These are phyloP conservation scores for Sordaria brevicollis DNA, from an alignment of 495 filamentous ascomycete species.

Conservation along the genomic window DNA sequence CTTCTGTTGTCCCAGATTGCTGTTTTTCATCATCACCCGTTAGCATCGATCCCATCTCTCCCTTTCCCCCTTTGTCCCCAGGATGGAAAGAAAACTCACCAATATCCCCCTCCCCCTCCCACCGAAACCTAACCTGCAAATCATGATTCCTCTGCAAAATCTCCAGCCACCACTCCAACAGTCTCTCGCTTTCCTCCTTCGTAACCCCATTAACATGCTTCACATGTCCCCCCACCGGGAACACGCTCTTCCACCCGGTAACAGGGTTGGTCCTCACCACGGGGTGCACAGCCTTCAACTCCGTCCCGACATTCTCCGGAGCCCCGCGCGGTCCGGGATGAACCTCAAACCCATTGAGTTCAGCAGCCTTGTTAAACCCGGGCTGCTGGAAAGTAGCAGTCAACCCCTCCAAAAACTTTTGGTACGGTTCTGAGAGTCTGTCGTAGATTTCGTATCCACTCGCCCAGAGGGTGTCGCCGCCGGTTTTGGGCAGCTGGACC, in stretches of 20 bases:
- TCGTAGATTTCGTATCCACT: constrained; percentile 69
- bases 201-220: constrained; percentile 56
- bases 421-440: constrained; percentile 52
- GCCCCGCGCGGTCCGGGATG: constrained; percentile 49
- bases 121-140: constrained; percentile 57
- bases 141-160: constrained; percentile 65
- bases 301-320: constrained; percentile 52
- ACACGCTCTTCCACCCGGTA: constrained; percentile 68
- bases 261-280: constrained; percentile 70
- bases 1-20: constrained; percentile 73
- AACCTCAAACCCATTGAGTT: constrained; percentile 42
- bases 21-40: constrained; percentile 9
- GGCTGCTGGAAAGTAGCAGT: constrained; percentile 55
- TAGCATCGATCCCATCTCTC: neutral
- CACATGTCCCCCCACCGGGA: constrained; percentile 51
- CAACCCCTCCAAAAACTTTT: constrained; percentile 55
- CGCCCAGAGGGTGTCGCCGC: constrained; percentile 54
- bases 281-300: constrained; percentile 52
- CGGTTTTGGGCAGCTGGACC: constrained; percentile 49
- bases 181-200: constrained; percentile 46
- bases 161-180: constrained; percentile 48
- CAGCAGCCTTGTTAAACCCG: constrained; percentile 44
- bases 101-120: constrained; percentile 49
- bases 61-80: neutral
- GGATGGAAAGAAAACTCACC: constrained; percentile 17